phyloP scores from a whole-genome alignment of 2,329 filamentous ascomycete species.

The Botryotinia convoluta region DNA sequence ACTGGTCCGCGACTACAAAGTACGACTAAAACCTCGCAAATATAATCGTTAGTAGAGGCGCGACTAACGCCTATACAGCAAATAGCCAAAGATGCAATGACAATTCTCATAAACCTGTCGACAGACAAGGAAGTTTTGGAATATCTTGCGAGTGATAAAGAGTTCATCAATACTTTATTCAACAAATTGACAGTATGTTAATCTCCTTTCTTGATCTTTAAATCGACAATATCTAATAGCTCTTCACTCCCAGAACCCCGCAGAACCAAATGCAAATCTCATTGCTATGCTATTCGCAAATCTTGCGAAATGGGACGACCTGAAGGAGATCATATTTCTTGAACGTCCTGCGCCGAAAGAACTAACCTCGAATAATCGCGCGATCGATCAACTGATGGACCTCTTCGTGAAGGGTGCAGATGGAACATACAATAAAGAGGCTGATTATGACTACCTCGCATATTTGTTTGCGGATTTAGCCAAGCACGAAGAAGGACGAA shows the following conservation, averaged over 20 bases:
- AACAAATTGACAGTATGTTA: constrained; percentile 70
- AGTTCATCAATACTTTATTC: constrained; percentile 74
- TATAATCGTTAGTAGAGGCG: neutral
- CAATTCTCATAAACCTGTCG: constrained; percentile 83
- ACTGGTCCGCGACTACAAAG: constrained; percentile 77
- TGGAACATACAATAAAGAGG: constrained; percentile 77
- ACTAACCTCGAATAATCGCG: constrained; percentile 69
- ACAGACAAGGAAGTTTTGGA: constrained; percentile 74
- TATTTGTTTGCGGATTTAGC: constrained; percentile 93
- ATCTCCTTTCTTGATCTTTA: constrained; percentile 38
- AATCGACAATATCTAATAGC: neutral
- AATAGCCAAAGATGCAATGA: constrained; percentile 90
- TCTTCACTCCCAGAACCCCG: constrained; percentile 51
- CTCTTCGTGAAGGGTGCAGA: constrained; percentile 92
- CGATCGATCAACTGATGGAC: constrained; percentile 89
- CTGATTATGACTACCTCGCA: constrained; percentile 87
- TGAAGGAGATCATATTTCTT: constrained; percentile 66
- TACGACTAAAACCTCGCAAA: constrained; percentile 44
- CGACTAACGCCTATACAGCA: constrained; percentile 49
- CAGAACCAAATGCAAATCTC: constrained; percentile 80
- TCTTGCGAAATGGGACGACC: constrained; percentile 72
- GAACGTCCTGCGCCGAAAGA: constrained; percentile 66
- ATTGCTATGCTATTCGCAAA: constrained; percentile 93
- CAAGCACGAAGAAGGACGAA: constrained; percentile 71
- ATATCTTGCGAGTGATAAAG: constrained; percentile 71